Evolutionary conservation across 1,284 basidiomycete species (phyloP).

Genomic region (Ustilago nuda): DNA sequence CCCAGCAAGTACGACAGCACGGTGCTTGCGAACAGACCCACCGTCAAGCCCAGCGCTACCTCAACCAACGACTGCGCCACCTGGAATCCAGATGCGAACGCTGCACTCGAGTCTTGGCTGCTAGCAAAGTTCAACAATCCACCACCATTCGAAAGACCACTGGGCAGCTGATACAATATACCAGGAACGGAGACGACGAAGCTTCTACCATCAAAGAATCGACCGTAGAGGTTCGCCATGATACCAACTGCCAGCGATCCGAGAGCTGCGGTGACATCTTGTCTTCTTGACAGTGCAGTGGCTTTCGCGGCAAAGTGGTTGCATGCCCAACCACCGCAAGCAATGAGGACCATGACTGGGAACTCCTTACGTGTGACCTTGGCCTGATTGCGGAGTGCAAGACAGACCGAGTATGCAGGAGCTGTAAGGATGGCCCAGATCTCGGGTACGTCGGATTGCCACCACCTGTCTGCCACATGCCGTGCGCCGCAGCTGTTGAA

Average conservation of each 20-base stretch:
- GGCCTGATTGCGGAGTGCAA: slow-evolving; percentile 82
- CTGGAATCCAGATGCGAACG: slow-evolving; percentile 44
- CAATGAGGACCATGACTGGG: slow-evolving; percentile 76
- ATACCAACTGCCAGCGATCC: slow-evolving; percentile 84
- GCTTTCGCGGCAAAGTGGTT: slow-evolving; percentile 51
- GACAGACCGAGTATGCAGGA: slow-evolving; percentile 79
- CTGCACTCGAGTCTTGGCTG: slow-evolving; percentile 29
- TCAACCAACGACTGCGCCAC: slow-evolving; percentile 60
- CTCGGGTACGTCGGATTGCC: slow-evolving; percentile 71
- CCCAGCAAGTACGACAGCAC: slow-evolving; percentile 62
- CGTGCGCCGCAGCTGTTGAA: slow-evolving; percentile 31
- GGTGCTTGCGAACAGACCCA: slow-evolving; percentile 66
- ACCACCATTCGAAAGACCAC: slow-evolving; percentile 84
- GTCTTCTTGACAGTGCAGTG: slow-evolving; percentile 36
- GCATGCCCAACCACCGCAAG: slow-evolving; percentile 79
- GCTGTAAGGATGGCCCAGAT: slow-evolving; percentile 77
- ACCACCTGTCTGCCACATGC: slow-evolving; percentile 57
- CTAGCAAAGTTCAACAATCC: slow-evolving; percentile 81
- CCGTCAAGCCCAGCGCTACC: slow-evolving; percentile 65
- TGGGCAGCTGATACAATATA: slow-evolving; percentile 87
- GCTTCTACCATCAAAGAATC: slow-evolving; percentile 81
- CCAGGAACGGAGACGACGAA: slow-evolving; percentile 77
- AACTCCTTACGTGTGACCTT: slow-evolving; percentile 78
- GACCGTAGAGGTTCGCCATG: slow-evolving; percentile 83
- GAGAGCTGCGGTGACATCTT: slow-evolving; percentile 71